These are phyloP conservation scores for Lachnellula subtilissima DNA, from an alignment of 2,329 filamentous ascomycete genomes.

Conservation along the genomic window DNA sequence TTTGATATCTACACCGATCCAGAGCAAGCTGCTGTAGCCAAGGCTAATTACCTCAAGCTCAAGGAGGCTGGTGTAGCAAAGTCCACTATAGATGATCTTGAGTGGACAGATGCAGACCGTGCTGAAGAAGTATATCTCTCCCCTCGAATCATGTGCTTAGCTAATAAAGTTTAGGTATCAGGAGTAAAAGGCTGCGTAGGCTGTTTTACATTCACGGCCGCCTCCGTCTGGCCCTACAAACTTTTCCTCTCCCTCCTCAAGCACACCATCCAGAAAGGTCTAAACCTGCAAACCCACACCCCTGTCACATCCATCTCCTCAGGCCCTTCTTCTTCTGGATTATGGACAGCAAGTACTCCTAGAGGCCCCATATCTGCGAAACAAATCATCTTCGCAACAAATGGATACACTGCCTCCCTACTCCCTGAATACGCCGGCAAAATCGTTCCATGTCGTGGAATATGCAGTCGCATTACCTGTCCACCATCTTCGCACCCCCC, in stretches of 20 bases:
- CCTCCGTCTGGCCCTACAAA: slow-evolving; percentile 51
- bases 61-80: slow-evolving; percentile 14
- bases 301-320: slow-evolving; percentile 32
- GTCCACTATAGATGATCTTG: neutral
- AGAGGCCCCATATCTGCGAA: slow-evolving; percentile 50
- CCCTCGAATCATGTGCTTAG: neutral
- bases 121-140: slow-evolving; percentile 2
- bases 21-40: slow-evolving; percentile 8
- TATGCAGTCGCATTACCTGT: slow-evolving; percentile 28
- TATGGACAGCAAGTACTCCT: slow-evolving; percentile 34
- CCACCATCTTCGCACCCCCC: slow-evolving; percentile 28
- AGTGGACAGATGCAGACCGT: neutral
- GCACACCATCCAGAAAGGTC: slow-evolving; percentile 38
- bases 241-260: slow-evolving; percentile 48
- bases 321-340: neutral
- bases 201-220: slow-evolving; percentile 3
- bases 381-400: slow-evolving; percentile 60
- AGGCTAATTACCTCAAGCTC: slow-evolving; percentile 14
- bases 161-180: neutral
- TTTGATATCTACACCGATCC: slow-evolving; percentile 35
- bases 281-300: slow-evolving; percentile 49
- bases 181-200: slow-evolving; percentile 8
- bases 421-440: slow-evolving; percentile 44
- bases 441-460: slow-evolving; percentile 55
- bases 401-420: slow-evolving; percentile 60